Evolutionary conservation across 169 alveolate species (phyloP), one percentile per base, ranked within the genome.

Genomic region (Eimeria sp.): DNA sequence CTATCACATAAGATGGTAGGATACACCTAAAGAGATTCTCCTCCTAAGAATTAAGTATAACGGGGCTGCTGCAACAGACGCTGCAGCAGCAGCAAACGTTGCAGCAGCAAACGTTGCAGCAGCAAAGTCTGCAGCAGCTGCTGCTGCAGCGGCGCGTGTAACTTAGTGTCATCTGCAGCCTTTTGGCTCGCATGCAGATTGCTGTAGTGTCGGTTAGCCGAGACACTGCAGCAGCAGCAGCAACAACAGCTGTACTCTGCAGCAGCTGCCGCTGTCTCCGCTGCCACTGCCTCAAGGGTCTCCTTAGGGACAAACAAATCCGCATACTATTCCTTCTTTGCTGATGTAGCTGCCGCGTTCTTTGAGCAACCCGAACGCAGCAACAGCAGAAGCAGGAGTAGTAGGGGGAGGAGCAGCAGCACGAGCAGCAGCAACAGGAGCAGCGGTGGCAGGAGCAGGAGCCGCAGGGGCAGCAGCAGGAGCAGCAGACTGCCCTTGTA

Each of bases 181-280:
- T 3, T 4, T 61, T 61, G 20, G 70, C 10, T 7, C 61, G 70
- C n/a, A 61, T 11, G 20, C 27, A 20, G 70, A 61, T 4, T 9
- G 0, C 2, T 4, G 70, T 18, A 13, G 70, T 25, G 11, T 20
- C 5, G 27, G 20, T 14, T 4, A 13, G 70, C 20, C 27, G 84
- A 73, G 84, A 73, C 54, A 43, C 57, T 73, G 84, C 84, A 73
- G 84, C 54, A 73, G 84, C 84, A 73, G 54, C 84, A 73, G 84
- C 84, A 25, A 57, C 84, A 7, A 30, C 54, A 25, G 84, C 84
- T 73, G 54, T 34, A 34, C 40, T 34, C 84, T 73, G 84, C 84
- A 5, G 84, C 65, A 14, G 65, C 89, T n/a, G 87, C 34, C 9
- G 70, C 70, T 61, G 70, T 20, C 20, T 18, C 70, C 20, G 70